Evolutionary conservation across 495 filamentous ascomycete genomes (phyloP).

Genomic region (Neurospora tetrasperma): DNA sequence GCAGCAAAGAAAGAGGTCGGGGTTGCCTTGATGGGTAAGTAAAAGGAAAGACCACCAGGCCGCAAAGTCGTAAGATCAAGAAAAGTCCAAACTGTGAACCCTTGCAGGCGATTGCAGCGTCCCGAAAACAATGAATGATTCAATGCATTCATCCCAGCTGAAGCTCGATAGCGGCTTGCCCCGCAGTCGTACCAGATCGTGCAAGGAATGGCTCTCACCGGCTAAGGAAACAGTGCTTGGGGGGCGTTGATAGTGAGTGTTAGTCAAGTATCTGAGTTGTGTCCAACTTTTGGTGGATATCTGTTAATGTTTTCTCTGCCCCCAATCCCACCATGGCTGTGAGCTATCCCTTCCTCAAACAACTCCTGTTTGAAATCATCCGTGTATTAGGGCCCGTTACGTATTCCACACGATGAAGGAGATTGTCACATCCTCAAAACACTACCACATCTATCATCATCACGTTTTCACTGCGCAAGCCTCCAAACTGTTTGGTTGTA

Average conservation of each 20-base stretch:
- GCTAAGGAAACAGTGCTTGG: background rate
- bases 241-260: background rate
- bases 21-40: background rate
- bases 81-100: background rate
- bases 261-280: background rate
- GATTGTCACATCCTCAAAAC: background rate
- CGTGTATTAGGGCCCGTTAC: background rate
- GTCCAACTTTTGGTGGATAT: background rate
- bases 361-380: background rate
- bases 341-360: background rate
- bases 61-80: background rate
- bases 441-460: too few relatives aligned
- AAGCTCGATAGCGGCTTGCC: background rate
- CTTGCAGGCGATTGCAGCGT: background rate
- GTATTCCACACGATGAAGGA: background rate
- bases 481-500: background rate
- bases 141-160: background rate
- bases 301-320: background rate
- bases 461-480: background rate
- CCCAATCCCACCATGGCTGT: background rate
- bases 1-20: background rate
- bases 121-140: background rate
- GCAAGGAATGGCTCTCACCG: background rate
- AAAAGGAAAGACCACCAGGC: background rate
- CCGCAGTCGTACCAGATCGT: background rate